These are phyloP conservation scores for Cryptococcus wingfieldii DNA, from an alignment of 1,284 basidiomycete genomes.

Conservation along the genomic window DNA sequence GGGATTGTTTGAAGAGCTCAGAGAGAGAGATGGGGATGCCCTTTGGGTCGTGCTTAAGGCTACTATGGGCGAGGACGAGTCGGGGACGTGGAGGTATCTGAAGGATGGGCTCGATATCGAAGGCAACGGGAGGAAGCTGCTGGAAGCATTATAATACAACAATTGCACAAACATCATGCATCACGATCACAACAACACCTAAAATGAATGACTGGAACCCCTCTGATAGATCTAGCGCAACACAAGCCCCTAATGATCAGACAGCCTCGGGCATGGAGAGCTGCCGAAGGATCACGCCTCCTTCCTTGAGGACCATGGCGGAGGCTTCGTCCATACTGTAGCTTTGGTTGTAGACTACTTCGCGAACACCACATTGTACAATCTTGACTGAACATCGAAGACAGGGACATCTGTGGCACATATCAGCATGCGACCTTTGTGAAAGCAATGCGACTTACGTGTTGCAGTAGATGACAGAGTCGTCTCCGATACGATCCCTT, in stretches of 20 bases:
- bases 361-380: conserved; percentile 79
- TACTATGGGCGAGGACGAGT: conserved; percentile 51
- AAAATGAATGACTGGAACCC: background rate
- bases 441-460: conserved; percentile 51
- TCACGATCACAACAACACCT: background rate
- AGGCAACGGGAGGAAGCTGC: conserved; percentile 15
- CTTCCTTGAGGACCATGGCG: conserved; percentile 68
- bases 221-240: background rate
- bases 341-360: conserved; percentile 91
- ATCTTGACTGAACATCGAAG: conserved; percentile 95
- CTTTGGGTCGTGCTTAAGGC: conserved; percentile 72
- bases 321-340: conserved; percentile 93
- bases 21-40: conserved; percentile 64
- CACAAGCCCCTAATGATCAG: background rate
- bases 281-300: conserved; percentile 70
- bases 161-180: background rate
- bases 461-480: conserved; percentile 84
- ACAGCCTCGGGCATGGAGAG: conserved; percentile 42
- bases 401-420: conserved; percentile 77
- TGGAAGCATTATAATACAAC: background rate
- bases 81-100: conserved; percentile 31
- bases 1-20: conserved; percentile 61
- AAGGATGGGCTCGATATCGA: conserved; percentile 27
- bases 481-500: conserved; percentile 71
- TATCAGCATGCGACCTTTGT: background rate